Conservation (phyloP, 805 yeast genomes). For the Yamadazyma laniorum region DNA sequence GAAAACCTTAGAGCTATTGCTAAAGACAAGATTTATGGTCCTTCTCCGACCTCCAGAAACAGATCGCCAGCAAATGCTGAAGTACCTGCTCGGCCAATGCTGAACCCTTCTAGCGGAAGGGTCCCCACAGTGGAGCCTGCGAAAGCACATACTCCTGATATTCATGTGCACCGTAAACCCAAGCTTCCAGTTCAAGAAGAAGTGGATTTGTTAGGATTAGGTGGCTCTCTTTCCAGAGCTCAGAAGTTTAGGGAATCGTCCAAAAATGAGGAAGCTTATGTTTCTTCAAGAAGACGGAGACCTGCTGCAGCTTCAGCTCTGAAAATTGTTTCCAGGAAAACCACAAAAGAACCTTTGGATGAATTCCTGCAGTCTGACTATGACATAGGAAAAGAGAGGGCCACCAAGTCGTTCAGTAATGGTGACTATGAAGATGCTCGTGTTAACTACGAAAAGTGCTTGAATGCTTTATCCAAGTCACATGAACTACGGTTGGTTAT, state of each 20-base stretch:
- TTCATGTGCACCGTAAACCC: slow-evolving; percentile 4
- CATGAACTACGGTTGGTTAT: slow-evolving; percentile 70
- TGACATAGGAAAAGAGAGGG: slow-evolving; percentile 52
- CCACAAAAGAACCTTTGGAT: slow-evolving; percentile 25
- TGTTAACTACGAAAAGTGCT: slow-evolving; percentile 52
- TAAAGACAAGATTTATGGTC: slow-evolving; percentile 8
- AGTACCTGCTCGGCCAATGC: slow-evolving; percentile 4
- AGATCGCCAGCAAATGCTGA: slow-evolving; percentile 8
- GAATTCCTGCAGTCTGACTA: slow-evolving; percentile 43
- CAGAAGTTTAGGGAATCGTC: slow-evolving; percentile 24
- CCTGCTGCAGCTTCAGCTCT: slow-evolving; percentile 7
- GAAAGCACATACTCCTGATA: not conserved
- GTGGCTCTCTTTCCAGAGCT: slow-evolving; percentile 16
- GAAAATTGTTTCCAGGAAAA: slow-evolving; percentile 6
- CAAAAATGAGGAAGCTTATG: slow-evolving; percentile 19
- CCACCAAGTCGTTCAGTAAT: slow-evolving; percentile 61
- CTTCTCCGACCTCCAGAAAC: slow-evolving; percentile 3
- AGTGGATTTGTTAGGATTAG: slow-evolving; percentile 30
- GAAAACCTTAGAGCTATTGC: slow-evolving; percentile 14
- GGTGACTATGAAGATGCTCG: slow-evolving; percentile 80
- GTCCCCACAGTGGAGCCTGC: not conserved
- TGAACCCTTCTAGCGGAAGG: not conserved
- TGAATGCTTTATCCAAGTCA: slow-evolving; percentile 51
- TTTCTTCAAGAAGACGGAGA: slow-evolving; percentile 23
- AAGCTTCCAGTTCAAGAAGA: slow-evolving; percentile 2